Conservation (phyloP, 768 basidiomycete species). For the Trametes punicea region DNA sequence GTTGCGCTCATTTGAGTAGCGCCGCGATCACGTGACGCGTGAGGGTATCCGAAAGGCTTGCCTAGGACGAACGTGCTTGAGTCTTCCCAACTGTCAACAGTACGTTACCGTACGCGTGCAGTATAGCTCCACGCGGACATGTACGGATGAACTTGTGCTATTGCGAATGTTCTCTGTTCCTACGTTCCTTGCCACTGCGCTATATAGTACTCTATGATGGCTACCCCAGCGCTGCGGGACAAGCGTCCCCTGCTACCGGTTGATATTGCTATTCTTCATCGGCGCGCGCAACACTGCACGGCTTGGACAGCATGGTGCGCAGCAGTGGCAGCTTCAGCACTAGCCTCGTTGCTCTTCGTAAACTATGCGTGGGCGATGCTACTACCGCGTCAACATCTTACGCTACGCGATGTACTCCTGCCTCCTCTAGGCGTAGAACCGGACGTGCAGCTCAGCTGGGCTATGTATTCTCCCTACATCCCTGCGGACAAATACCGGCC, state of each 20-base stretch:
- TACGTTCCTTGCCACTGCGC: too few relatives aligned
- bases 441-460: conserved; percentile 42
- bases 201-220: too few relatives aligned
- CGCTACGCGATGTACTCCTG: neutral
- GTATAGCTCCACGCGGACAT: too few relatives aligned
- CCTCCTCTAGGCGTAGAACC: conserved; percentile 14
- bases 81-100: too few relatives aligned
- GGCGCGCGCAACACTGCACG: too few relatives aligned
- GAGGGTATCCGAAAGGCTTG: too few relatives aligned
- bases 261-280: neutral
- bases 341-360: conserved; percentile 1
- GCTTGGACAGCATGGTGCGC: neutral
- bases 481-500: conserved; percentile 42
- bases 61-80: too few relatives aligned
- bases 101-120: too few relatives aligned
- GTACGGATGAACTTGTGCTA: too few relatives aligned
- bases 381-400: neutral
- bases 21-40: too few relatives aligned
- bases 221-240: neutral
- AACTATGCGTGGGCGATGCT: conserved; percentile 5
- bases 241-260: neutral
- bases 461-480: conserved; percentile 59
- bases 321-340: neutral
- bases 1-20: too few relatives aligned
- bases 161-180: too few relatives aligned